Conservation (phyloP, 1,284 basidiomycete genomes). For the Hemileia vastatrix region DNA sequence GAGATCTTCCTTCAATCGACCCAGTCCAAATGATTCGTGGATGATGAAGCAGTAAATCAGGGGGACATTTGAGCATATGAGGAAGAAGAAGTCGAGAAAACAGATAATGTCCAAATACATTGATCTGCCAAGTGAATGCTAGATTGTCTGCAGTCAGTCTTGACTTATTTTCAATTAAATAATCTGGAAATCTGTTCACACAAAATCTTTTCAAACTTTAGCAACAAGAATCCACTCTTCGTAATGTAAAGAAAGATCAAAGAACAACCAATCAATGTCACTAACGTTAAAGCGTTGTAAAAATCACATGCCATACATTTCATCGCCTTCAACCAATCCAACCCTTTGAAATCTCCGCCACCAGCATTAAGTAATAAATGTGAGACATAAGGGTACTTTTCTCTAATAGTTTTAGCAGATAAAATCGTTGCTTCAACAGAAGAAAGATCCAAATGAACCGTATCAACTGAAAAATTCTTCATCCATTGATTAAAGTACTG, state of each 20-base stretch:
- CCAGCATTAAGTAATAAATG: conserved; percentile 45
- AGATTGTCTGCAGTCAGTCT: conserved; percentile 9
- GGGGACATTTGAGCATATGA: conserved; percentile 3
- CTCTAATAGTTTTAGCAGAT: not conserved
- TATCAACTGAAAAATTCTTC: conserved; percentile 1
- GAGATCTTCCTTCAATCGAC: conserved; percentile 39
- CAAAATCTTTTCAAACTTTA: not conserved
- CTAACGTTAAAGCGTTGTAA: conserved; percentile 39
- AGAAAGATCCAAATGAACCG: conserved; percentile 12
- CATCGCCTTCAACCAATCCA: conserved; percentile 38
- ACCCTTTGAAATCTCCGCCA: conserved; percentile 39
- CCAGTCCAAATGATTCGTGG: conserved; percentile 44
- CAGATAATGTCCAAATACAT: conserved; percentile 20
- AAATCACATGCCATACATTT: conserved; percentile 39
- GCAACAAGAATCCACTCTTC: not conserved
- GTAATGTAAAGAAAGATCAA: not conserved
- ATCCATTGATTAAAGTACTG: conserved; percentile 14
- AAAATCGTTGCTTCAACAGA: not conserved
- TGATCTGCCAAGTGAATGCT: conserved; percentile 18
- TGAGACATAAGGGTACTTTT: conserved; percentile 36
- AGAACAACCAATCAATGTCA: not conserved
- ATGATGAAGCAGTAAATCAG: conserved; percentile 9
- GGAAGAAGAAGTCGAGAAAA: conserved; percentile 6
- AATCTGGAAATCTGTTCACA: conserved; percentile 21
- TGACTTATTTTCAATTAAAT: conserved; percentile 8